These are phyloP conservation scores for Blastobotrys terrestris DNA, from an alignment of 805 yeast genomes.

Conservation along the genomic window DNA sequence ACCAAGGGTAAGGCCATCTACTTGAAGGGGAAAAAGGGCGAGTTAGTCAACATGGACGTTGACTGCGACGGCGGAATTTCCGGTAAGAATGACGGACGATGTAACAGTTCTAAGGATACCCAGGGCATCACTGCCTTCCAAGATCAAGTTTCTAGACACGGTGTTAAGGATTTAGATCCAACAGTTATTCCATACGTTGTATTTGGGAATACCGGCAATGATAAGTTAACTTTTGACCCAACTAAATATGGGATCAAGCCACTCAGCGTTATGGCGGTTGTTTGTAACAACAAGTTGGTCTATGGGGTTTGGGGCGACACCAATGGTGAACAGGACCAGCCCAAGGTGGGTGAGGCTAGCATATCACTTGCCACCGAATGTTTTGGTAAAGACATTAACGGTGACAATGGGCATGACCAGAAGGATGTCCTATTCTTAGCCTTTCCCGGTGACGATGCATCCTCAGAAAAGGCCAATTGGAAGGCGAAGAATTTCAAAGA, in stretches of 20 bases:
- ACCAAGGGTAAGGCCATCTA: conserved; percentile 7
- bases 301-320: conserved; percentile 12
- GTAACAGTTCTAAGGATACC: neutral
- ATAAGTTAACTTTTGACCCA: conserved; percentile 6
- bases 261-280: conserved; percentile 8
- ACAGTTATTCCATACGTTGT: conserved; percentile 8
- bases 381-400: conserved; percentile 7
- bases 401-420: conserved; percentile 8
- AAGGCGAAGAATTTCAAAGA: conserved; percentile 5
- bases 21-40: conserved; percentile 2
- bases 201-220: conserved; percentile 6
- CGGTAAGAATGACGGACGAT: conserved; percentile 4
- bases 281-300: conserved; percentile 7
- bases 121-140: conserved; percentile 5
- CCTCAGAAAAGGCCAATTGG: conserved; percentile 10
- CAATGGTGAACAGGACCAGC: conserved; percentile 5
- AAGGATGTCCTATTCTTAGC: conserved; percentile 9
- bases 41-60: conserved; percentile 9
- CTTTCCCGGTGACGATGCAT: conserved; percentile 8
- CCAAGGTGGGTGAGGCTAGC: conserved; percentile 9
- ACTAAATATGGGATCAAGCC: conserved; percentile 5
- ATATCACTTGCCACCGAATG: conserved; percentile 8
- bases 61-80: conserved; percentile 9
- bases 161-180: conserved; percentile 5
- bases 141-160: neutral